Evolutionary conservation across 1,284 basidiomycete species (phyloP), one percentile per base, ranked within the genome.

Genomic region (Pseudozyma thailandica): DNA sequence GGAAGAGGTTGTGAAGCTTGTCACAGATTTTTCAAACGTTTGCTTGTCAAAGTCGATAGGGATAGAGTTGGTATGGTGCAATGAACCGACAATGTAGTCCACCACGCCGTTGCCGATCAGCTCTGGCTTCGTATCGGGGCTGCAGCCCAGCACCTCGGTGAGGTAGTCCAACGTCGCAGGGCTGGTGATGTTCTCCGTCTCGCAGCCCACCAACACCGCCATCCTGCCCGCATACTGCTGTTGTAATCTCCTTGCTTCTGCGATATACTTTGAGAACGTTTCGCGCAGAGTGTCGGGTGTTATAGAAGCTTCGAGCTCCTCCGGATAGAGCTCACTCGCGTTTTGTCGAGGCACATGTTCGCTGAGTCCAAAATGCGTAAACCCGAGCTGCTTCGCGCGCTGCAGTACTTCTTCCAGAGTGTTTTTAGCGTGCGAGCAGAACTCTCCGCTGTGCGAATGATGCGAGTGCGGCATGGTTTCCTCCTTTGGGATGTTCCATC

Each of bases 371-470:
- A 91, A 98, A 0, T 91, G 86, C 57, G 87, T 85, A 82, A 98
- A 98, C 0, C 90, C 89, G 81, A 90, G 87, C 3, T 84, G 80
- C 54, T 93, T 89, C 10, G 96, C 94, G 71, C 90, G 89, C 6
- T 85, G 80, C 1, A 96, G 90, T 15, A 94, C 90, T 2, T 91
- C 88, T 68, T 93, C 89, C 21, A 98, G 87, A 0, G 86, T 86
- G 6, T 91, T 90, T 3, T 84, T 82, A 8, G 93, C 95, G 83
- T 98, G 96, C 69, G 89, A 90, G 86, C 95, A 98, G 85, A 97
- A 98, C 81, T 96, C 90, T 28, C 95, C 95, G 7, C 94, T 97
- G 82, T 98, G 94, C 10, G 93, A 95, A 84, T 97, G 95, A 81
- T 94, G 93, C 2, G 79, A 80, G 53, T 82, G 78, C 70, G 92